Percentiles rank a stretch among this genome's conserved stretches.
Evolutionary conservation across 169 alveolate genomes (phyloP).

Genomic region (Cryptosporidium andersoni): DNA sequence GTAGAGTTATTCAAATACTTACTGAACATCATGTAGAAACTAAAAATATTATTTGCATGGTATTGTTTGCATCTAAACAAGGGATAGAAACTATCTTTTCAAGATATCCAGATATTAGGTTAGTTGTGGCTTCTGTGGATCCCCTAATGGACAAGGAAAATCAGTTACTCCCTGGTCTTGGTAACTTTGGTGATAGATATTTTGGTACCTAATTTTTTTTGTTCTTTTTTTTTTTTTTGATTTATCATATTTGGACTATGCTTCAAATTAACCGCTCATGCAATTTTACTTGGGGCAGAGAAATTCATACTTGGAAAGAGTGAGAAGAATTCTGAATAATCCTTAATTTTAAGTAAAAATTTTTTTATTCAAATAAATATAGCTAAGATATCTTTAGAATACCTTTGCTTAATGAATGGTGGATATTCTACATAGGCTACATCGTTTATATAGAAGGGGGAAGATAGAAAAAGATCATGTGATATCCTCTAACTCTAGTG

Average conservation of each 20-base stretch:
- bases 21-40: conserved; percentile 78
- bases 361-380: neutral
- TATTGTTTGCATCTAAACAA: conserved; percentile 77
- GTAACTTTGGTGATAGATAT: conserved; percentile 86
- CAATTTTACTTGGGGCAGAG: neutral
- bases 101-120: conserved; percentile 76
- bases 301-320: neutral
- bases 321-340: neutral
- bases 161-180: conserved; percentile 82
- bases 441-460: conserved; percentile 22
- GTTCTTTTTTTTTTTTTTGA: neutral
- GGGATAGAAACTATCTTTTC: conserved; percentile 75
- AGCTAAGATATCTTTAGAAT: neutral
- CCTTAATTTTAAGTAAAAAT: neutral
- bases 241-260: neutral
- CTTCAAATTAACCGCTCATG: no score
- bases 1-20: conserved; percentile 75
- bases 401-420: neutral
- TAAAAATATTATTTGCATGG: conserved; percentile 80
- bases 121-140: conserved; percentile 80
- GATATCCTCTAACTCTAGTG: conserved; percentile 8
- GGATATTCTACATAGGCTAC: conserved; percentile 16
- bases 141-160: conserved; percentile 73
- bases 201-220: conserved; percentile 76
- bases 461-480: conserved; percentile 5